Conservation (phyloP, 192 early-diverging fungal species). For the Coemansia sp. region DNA sequence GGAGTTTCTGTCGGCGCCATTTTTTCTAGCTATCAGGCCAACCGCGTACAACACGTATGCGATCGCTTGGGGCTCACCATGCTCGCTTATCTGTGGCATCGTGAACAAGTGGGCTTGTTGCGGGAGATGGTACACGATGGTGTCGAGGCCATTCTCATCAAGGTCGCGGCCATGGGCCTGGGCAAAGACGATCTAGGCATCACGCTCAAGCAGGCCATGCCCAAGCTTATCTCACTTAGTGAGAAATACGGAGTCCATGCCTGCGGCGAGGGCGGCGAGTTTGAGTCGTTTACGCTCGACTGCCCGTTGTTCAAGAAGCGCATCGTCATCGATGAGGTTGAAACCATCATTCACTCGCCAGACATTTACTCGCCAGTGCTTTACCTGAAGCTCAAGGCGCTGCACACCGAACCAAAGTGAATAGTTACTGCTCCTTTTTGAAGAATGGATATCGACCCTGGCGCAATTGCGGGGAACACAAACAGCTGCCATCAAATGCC, state of each 20-base stretch:
- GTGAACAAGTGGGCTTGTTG: slow-evolving; percentile 81
- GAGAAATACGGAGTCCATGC: slow-evolving; percentile 81
- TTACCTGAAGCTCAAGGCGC: slow-evolving; percentile 73
- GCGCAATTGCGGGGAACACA: slow-evolving; percentile 5
- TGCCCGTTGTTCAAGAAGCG: slow-evolving; percentile 88
- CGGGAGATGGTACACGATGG: slow-evolving; percentile 81
- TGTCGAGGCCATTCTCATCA: slow-evolving; percentile 86
- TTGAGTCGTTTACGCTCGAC: slow-evolving; percentile 91
- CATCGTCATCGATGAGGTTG: slow-evolving; percentile 73
- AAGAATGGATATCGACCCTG: background rate
- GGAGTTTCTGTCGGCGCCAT: slow-evolving; percentile 95
- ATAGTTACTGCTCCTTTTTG: background rate
- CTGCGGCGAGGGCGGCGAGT: slow-evolving; percentile 98
- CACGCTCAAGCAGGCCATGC: slow-evolving; percentile 75
- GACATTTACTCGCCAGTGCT: slow-evolving; percentile 82
- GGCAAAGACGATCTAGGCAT: slow-evolving; percentile 67
- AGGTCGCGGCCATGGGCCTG: slow-evolving; percentile 89
- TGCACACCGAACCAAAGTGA: slow-evolving; percentile 72
- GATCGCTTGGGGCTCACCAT: slow-evolving; percentile 81
- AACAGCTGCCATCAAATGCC: background rate
- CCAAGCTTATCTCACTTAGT: slow-evolving; percentile 68
- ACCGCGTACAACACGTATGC: slow-evolving; percentile 95
- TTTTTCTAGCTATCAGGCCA: slow-evolving; percentile 95
- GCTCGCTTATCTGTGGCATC: slow-evolving; percentile 88
- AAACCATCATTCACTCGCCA: slow-evolving; percentile 77